phyloP scores from a whole-genome alignment of 163 green algal genomes.

The Scenedesmus sp. region DNA sequence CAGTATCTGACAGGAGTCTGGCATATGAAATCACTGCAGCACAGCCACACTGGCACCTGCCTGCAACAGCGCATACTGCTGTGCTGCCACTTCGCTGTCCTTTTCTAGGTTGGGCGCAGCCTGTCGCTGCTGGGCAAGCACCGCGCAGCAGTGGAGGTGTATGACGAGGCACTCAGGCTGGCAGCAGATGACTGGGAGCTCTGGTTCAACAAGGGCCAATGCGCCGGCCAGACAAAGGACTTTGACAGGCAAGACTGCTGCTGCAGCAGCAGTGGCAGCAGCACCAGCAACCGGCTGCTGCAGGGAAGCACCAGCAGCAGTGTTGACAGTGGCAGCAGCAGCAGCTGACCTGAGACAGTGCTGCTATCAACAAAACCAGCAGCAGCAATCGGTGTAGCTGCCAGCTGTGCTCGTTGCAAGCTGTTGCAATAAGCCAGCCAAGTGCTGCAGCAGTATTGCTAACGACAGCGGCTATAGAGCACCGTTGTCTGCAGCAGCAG shows the following conservation, averaged over 20 bases:
- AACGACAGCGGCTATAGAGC: neutral
- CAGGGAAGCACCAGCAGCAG: no score
- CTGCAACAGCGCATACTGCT: neutral
- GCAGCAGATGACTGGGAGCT: slow-evolving; percentile 82
- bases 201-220: slow-evolving; percentile 83
- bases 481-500: neutral
- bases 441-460: no score
- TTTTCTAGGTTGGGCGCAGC: slow-evolving; percentile 78
- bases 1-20: neutral
- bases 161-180: slow-evolving; percentile 80
- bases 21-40: neutral
- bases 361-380: no score
- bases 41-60: neutral
- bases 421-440: neutral
- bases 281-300: neutral
- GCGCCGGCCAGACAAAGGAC: slow-evolving; percentile 76
- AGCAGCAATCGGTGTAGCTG: neutral
- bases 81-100: neutral
- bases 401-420: neutral
- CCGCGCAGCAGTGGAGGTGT: slow-evolving; percentile 81
- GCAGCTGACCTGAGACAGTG: neutral
- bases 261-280: neutral
- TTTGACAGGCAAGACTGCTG: slow-evolving; percentile 60
- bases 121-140: slow-evolving; percentile 85
- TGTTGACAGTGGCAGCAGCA: neutral